Evolutionary conservation across 2,329 filamentous ascomycete species (phyloP).

Genomic region (Aspergillus jensenii): DNA sequence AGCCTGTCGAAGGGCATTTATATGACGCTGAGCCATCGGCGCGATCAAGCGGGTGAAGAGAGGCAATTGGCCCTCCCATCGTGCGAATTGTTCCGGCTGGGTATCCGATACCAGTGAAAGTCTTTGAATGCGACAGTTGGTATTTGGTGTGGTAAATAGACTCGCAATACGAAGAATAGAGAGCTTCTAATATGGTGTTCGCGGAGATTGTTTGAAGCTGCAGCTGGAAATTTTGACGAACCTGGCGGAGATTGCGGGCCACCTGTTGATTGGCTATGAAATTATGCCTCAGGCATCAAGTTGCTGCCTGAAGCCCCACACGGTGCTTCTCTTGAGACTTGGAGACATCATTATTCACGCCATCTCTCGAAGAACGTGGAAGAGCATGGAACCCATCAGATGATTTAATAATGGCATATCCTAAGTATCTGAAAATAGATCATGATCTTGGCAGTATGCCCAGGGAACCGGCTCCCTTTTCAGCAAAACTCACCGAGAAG

Average conservation of each 20-base stretch:
- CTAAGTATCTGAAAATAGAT: neutral
- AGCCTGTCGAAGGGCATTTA: conserved; percentile 55
- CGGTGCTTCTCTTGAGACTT: too few species aligned
- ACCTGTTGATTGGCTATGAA: conserved; percentile 14
- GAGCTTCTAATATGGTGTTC: neutral
- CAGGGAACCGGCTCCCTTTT: neutral
- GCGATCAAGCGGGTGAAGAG: conserved; percentile 35
- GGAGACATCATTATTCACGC: too few species aligned
- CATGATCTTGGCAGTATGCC: neutral
- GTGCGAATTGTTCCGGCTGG: neutral
- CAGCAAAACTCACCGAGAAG: neutral
- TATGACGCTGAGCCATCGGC: conserved; percentile 44
- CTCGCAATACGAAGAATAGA: neutral
- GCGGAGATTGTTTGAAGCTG: conserved; percentile 13
- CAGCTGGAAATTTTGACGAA: conserved; percentile 4
- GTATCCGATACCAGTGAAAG: neutral
- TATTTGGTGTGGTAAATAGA: neutral
- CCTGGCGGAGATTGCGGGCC: conserved; percentile 11
- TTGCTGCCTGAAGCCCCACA: neutral
- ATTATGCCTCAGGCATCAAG: neutral
- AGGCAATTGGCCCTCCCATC: conserved; percentile 38
- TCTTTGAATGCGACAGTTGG: neutral
- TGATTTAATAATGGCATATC: neutral
- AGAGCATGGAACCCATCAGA: neutral
- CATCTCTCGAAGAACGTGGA: neutral